A percentile compares a stretch with the other conserved stretches of the same genome.
Conservation (phyloP, 306 rosid genomes). For the Alnus glutinosa region DNA sequence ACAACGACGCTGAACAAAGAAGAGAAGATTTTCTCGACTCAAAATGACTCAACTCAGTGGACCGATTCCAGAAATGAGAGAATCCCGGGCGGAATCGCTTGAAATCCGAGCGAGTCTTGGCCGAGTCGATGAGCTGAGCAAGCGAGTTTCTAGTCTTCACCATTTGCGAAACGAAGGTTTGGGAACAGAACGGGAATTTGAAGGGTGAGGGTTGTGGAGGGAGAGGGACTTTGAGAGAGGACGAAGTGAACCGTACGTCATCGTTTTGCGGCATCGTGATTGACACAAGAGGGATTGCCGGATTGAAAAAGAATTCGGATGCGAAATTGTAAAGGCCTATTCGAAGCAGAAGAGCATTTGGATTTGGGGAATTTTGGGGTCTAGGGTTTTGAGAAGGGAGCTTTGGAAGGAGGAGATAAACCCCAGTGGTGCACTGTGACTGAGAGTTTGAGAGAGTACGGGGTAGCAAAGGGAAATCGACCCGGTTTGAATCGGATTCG, state of each 20-base stretch:
- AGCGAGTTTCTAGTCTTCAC: constrained; percentile 48
- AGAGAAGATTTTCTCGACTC: constrained; percentile 31
- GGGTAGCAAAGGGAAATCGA: neutral
- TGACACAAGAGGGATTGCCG: neutral
- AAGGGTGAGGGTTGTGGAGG: constrained; percentile 37
- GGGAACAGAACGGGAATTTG: constrained; percentile 26
- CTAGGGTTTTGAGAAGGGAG: constrained; percentile 6
- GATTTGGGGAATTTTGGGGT: neutral
- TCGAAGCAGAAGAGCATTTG: neutral
- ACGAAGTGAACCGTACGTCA: constrained; percentile 60
- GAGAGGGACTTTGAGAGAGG: constrained; percentile 61
- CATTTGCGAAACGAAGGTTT: constrained; percentile 35
- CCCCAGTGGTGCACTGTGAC: neutral
- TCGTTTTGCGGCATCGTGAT: constrained; percentile 58
- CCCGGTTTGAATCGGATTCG: neutral
- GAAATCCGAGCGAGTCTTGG: constrained; percentile 36
- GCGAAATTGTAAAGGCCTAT: neutral
- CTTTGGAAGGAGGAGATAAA: neutral
- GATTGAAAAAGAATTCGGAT: neutral
- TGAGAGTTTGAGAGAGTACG: neutral
- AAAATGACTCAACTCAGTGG: constrained; percentile 1
- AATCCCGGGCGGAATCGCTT: constrained; percentile 15
- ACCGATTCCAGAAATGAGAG: constrained; percentile 21
- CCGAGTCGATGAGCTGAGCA: constrained; percentile 55
- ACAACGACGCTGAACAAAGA: constrained; percentile 60